Evolutionary conservation across 1,139 yeast species (phyloP).

Genomic region (Saccharomyces pastorianus): DNA sequence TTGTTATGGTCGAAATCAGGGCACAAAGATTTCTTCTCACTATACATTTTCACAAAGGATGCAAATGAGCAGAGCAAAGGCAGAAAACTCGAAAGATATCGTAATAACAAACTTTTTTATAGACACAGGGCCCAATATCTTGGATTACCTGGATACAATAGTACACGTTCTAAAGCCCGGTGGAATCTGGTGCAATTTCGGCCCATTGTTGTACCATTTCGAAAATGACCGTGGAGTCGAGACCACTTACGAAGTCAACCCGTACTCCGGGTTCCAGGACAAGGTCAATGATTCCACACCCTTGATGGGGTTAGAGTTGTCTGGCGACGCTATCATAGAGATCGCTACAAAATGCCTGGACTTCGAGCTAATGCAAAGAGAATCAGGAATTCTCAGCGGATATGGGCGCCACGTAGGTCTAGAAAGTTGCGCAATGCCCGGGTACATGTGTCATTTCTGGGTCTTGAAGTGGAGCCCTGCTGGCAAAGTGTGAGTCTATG

Average conservation of each 20-base stretch:
- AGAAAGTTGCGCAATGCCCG: slow-evolving; percentile 8
- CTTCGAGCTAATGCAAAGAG: slow-evolving; percentile 7
- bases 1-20: slow-evolving; percentile 51
- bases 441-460: slow-evolving; percentile 16
- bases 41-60: slow-evolving; percentile 39
- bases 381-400: slow-evolving; percentile 7
- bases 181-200: slow-evolving; percentile 77
- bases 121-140: slow-evolving; percentile 68
- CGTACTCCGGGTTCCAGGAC: slow-evolving; percentile 8
- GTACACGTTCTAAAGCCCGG: slow-evolving; percentile 42
- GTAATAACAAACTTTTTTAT: slow-evolving; percentile 69
- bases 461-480: slow-evolving; percentile 5
- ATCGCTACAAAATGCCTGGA: slow-evolving; percentile 6
- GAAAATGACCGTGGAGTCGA: slow-evolving; percentile 43
- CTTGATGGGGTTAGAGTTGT: slow-evolving; percentile 13
- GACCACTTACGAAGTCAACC: slow-evolving; percentile 10
- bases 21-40: slow-evolving; percentile 33
- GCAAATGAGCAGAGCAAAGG: slow-evolving; percentile 30
- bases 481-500: neutral
- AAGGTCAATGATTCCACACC: slow-evolving; percentile 7
- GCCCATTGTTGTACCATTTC: slow-evolving; percentile 82
- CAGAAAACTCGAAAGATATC: slow-evolving; percentile 40
- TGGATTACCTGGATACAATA: slow-evolving; percentile 60
- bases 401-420: slow-evolving; percentile 10
- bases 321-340: slow-evolving; percentile 10